Base-by-base conservation (phyloP, 164 flowering plant genomes). In the Stephania japonica region DNA sequence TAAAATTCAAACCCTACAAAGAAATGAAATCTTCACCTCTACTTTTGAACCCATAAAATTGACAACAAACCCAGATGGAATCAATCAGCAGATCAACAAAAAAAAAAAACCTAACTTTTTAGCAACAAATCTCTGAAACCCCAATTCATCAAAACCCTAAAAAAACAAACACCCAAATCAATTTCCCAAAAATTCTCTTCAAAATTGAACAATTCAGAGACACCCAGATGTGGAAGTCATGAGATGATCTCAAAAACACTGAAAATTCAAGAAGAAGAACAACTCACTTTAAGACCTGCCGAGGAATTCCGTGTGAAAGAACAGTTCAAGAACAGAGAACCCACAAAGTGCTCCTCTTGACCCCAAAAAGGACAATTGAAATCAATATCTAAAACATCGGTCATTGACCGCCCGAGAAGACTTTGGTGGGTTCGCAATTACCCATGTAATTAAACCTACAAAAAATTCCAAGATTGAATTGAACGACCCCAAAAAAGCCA, bases 161-260 rank as follows among this genome's bases (percentile, higher is more conserved):
- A 70, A 49, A 50, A 38, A 50, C n/a, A 16, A 44, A 7, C 18
- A 67, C 64, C 65, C n/a, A 65, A 64, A 6, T 65, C 44, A 70
- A 47, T 44, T 70, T 70, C 76, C 69, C 42, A 32, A 26, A 44
- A 32, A 43, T 61, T 44, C 23, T 41, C 16, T 69, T 72, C 64
- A 72, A 75, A 65, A 73, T 9, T 44, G 16, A 25, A 27, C 23
- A 56, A 32, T 27, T 56, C 21, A 56, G 65, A 27, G 65, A 56
- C 27, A 56, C 73, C 65, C 63, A 68, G 24, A 21, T 19, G 23
- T 47, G 56, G 38, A 62, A 59, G 26, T 18, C 61, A 69, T 68
- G 67, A 70, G 16, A 47, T 67, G 65, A 70, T 59, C 0, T 5
- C 7, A 5, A 59, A 59, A 18, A 59, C 24, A 59, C 8, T 16